Base-by-base conservation (phyloP, 352 stramenopile species). In the Thraustotheca clavata region DNA sequence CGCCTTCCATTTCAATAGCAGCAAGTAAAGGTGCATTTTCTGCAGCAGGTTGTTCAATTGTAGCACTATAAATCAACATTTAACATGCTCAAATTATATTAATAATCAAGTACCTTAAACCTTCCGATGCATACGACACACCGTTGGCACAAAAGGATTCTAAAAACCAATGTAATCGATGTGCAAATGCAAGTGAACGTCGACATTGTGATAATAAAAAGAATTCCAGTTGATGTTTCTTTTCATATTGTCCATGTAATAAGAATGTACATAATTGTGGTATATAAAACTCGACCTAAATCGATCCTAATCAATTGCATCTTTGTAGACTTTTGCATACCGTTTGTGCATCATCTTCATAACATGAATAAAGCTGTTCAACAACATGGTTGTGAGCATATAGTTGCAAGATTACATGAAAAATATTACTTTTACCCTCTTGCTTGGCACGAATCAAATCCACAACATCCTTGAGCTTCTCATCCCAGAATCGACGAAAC, bases 181-280 rank as follows among this genome's bases (percentile, higher is more conserved):
- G 87, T 4, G 86, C 86, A 66, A 96, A 94, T 16, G 81, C 68
- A n/a, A 95, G 73, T 12, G 83, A 89, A 20, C 87, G 79, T 22
- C 82, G 77, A 39, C 84, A 92, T 31, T 87, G 71, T 0, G 85
- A 87, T 72, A 94, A 83, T 27, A 96, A 62, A 50, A 96, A 95
- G 29, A 84, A 91, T 71, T 95, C 81, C 12, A 94, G 71, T 52
- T 88, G 76, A 48, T 91, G 83, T 62, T 89, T 79, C 59, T 91
- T 90, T 26, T 69, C 76, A 70, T 94, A 95, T 55, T 89, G 87
- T 8, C 85, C 82, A 46, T 95, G 86, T 0, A 90, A 60, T 29
- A 95, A 40, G 39, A 94, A 93, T 14, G 87, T 96, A 61, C 83
- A 91, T 0, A 96, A 73, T 55, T 96, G 87, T 9, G 86, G 87